Evolutionary conservation across 257 asterid genomes (phyloP), one percentile per base, ranked within the genome.

Genomic region (Solanum paucissectum): DNA sequence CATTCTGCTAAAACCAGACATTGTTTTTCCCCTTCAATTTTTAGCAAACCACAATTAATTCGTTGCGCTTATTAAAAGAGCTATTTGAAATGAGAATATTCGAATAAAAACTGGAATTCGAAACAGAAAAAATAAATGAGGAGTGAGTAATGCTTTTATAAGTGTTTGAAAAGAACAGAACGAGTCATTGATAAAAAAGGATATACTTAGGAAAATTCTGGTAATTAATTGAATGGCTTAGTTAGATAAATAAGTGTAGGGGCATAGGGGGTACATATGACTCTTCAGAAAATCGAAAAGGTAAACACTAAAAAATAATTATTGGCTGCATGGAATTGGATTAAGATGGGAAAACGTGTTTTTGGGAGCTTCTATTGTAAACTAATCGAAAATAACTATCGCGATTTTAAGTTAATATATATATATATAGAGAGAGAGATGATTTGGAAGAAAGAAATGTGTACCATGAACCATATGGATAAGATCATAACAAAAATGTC

Each of bases 1-100:
- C 88, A 58, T 90, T 68, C 91, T 90, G 32, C 84, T 25, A 21
- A 40, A 87, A 12, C 82, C 89, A 79, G 86, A 87, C 95, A 92
- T 92, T 29, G 27, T 89, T 69, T 14, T 29, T 62, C 91, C 69
- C 72, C 81, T 42, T 94, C 94, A 74, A n/a, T 55, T 13, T 29
- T 64, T 68, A 52, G 27, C 29, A 58, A 29, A 34, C 32, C 23
- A 71, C 34, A 72, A 29, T 77, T 40, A 21, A 88, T 60, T 86
- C 33, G 6, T 73, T 83, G 55, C 87, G 93, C 84, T 92, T 88
- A 83, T 93, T 87, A 83, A 71, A 20, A 13, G 27, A n/a, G 83
- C 25, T 25, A 68, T 68, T 52, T 40, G 60, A 27, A 2, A 58
- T 4, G 12, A 6, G 88, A 86, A 86, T 86, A 86, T 86, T 46